Conservation (phyloP, 768 basidiomycete species). For the Cystofilobasidium bisporidii region DNA sequence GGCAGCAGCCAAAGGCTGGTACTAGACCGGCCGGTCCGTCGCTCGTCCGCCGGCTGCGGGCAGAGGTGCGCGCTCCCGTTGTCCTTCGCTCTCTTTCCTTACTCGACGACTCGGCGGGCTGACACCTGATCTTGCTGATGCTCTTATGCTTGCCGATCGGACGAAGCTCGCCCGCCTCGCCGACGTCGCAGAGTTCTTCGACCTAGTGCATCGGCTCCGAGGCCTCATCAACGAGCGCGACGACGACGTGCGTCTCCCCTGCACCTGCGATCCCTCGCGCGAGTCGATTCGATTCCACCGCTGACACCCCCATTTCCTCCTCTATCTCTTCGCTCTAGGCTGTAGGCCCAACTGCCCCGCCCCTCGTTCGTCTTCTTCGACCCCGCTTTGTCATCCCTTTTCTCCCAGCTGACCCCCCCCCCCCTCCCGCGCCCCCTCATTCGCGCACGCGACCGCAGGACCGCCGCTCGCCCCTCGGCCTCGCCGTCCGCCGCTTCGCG, state of each 20-base stretch:
- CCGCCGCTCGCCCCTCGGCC: constrained; percentile 69
- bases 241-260: constrained; percentile 45
- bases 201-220: constrained; percentile 46
- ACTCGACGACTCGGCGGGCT: neutral
- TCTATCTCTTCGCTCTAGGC: neutral
- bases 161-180: constrained; percentile 12
- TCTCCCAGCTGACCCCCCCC: too few relatives aligned
- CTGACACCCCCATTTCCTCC: neutral
- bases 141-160: too few relatives aligned
- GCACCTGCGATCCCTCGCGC: too few relatives aligned
- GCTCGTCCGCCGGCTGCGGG: too few relatives aligned
- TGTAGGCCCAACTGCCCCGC: neutral
- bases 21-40: too few relatives aligned
- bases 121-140: neutral
- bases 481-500: constrained; percentile 66
- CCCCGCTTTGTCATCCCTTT: too few relatives aligned
- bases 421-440: too few relatives aligned
- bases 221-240: constrained; percentile 53
- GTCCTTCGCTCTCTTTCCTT: too few relatives aligned
- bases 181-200: constrained; percentile 25
- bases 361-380: constrained; percentile 6
- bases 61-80: neutral
- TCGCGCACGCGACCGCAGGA: constrained; percentile 42
- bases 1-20: too few relatives aligned
- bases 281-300: too few relatives aligned